Evolutionary conservation across 805 yeast genomes (phyloP), one percentile per base, ranked within the genome.

Genomic region (Yarrowia bubula): DNA sequence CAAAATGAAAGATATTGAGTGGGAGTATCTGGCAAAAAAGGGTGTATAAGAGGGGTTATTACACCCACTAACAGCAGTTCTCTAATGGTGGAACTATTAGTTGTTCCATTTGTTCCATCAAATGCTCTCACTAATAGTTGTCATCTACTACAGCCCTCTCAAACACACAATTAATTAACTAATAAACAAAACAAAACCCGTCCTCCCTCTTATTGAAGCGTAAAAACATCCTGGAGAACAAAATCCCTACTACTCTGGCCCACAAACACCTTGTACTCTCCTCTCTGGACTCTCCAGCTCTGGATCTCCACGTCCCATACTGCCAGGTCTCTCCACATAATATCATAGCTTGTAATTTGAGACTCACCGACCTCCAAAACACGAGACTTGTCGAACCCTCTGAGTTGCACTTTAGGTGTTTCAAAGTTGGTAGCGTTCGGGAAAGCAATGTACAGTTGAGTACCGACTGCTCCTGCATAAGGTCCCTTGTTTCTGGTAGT

Each of bases 281-380:
- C 89, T 8, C 83, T 80, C 68, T 80, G 84, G 46, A 84, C 80
- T 32, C 83, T 74, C 88, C 89, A 85, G 68, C 84, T 82, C 71
- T 84, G 86, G 15, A 80, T 77, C 15, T 71, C 77, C 0, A 82
- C 76, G 69, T 84, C 87, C 87, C 87, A 85, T 22, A 81, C 76
- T 65, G 85, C 78, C 68, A 85, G 73, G 71, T 85, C 88, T 66
- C 86, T 76, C 70, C 83, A 79, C 66, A 78, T 71, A 18, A 85
- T 73, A 50, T 79, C 77, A 68, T 84, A 84, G n/a, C 10, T 9
- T 1, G 39, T 17, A 10, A 39, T 48, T 18, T 69, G 71, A 4
- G 81, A 74, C 0, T 76, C 68, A 35, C 75, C 75, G 0, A 83
- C 83, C 8, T 82, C 75, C 17, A 75, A 76, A 38, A 83, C 70